Evolutionary conservation across 495 filamentous ascomycete species (phyloP).

Genomic region (Margaritispora aquatica): DNA sequence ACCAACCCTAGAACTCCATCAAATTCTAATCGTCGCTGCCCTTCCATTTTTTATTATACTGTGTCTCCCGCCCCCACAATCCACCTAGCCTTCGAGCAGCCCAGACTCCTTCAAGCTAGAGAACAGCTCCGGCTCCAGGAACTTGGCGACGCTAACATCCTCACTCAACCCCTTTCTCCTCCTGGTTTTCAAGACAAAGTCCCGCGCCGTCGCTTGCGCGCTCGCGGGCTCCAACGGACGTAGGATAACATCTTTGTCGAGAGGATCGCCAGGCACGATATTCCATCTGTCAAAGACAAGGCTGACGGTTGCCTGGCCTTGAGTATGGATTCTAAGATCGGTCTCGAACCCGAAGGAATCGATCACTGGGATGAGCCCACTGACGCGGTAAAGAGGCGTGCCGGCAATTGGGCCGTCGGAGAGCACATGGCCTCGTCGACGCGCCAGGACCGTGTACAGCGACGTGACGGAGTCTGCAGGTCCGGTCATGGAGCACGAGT

Average conservation of each 20-base stretch:
- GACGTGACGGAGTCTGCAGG: conserved; percentile 84
- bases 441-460: conserved; percentile 86
- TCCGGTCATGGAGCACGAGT: conserved; percentile 85
- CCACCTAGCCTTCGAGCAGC: conserved; percentile 64
- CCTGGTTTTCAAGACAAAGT: conserved; percentile 95
- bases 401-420: conserved; percentile 90
- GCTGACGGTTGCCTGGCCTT: conserved; percentile 82
- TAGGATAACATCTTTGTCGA: conserved; percentile 79
- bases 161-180: conserved; percentile 90
- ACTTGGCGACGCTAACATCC: conserved; percentile 92
- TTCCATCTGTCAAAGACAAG: conserved; percentile 96
- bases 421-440: conserved; percentile 86
- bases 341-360: conserved; percentile 98
- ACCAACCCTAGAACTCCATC: conserved; percentile 10
- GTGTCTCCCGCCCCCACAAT: neutral
- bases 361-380: conserved; percentile 88
- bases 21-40: conserved; percentile 8
- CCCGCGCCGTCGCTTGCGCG: conserved; percentile 81
- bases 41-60: conserved; percentile 27
- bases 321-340: conserved; percentile 90
- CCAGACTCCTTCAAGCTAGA: conserved; percentile 83
- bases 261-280: conserved; percentile 89
- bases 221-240: conserved; percentile 80
- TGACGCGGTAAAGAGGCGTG: conserved; percentile 89
- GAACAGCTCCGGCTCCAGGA: conserved; percentile 90